Base-by-base conservation (phyloP, 1,284 basidiomycete species). In the Sanguinoderma infundibulare region DNA sequence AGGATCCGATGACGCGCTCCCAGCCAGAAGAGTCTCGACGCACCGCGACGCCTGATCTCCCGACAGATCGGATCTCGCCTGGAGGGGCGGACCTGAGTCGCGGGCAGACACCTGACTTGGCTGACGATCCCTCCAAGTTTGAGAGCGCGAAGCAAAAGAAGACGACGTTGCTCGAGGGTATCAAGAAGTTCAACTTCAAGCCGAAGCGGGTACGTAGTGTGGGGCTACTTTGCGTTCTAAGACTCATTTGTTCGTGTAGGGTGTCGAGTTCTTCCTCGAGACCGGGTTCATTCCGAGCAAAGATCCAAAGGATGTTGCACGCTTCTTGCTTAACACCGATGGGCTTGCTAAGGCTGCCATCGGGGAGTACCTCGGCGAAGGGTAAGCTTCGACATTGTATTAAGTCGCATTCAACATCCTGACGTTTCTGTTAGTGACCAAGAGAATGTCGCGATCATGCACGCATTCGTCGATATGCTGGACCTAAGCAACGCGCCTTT, bases 161-260 rank as follows among this genome's bases (percentile, higher is more conserved):
- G 81, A 99, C 94, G 36, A 95, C 92, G 1, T 77, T 99, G 32
- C 78, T 98, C 49, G 98, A 99, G 73, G 98, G 97, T 32, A 94
- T 99, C 75, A 95, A 92, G 77, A 95, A 95, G 76, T 99, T 99
- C 80, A 99, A 99, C 78, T 96, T 92, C 80, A 99, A 98, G 78
- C 96, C 98, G 12, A 98, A 98, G 77, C 85, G 90, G 69, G 94
- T 92, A 69, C 22, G 35, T 58, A 35, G 22, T 34, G 36, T 24
- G 15, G 38, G 36, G 22, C 22, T 28, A 32, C 32, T 35, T 34
- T 2, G 22, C 24, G 12, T 34, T 22, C 7, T 15, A 15, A 14
- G 20, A 9, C 20, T 36, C 10, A 51, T 22, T 20, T 17, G 17
- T 34, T 20, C 20, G 9, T 24, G 8, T 32, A 96, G 87, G 98